These are phyloP conservation scores for Westerdykella aurantiaca DNA, from an alignment of 2,329 filamentous ascomycete genomes.

Conservation along the genomic window DNA sequence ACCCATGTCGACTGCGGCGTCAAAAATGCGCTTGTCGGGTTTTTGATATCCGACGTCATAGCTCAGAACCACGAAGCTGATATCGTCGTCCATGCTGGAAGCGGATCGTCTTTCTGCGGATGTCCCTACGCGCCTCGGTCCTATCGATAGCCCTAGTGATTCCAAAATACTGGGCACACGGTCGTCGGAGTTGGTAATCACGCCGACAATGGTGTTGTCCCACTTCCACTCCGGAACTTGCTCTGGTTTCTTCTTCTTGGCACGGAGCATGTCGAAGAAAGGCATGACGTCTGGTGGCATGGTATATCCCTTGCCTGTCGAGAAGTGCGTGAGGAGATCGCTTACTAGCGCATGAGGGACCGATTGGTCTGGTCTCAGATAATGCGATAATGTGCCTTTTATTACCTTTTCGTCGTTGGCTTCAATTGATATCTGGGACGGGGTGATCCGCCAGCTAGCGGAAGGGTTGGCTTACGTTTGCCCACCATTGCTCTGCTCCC, in stretches of 20 bases:
- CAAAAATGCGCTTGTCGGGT: slow-evolving; percentile 53
- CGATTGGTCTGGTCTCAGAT: slow-evolving; percentile 21
- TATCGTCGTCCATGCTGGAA: slow-evolving; percentile 25
- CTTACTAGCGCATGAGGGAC: slow-evolving; percentile 45
- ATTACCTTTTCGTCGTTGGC: slow-evolving; percentile 47
- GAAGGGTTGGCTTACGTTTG: slow-evolving; percentile 42
- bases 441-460: background rate
- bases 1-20: slow-evolving; percentile 47
- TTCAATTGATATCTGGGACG: slow-evolving; percentile 3
- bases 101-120: slow-evolving; percentile 16
- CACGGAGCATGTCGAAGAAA: slow-evolving; percentile 42
- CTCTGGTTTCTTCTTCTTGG: slow-evolving; percentile 5
- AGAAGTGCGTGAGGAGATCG: slow-evolving; percentile 49
- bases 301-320: slow-evolving; percentile 49
- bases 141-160: slow-evolving; percentile 49
- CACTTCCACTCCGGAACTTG: slow-evolving; percentile 27
- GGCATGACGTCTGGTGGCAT: slow-evolving; percentile 44
- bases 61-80: slow-evolving; percentile 57
- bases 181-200: slow-evolving; percentile 60
- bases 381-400: slow-evolving; percentile 40
- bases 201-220: slow-evolving; percentile 46
- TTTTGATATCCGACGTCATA: slow-evolving; percentile 60
- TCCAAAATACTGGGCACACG: slow-evolving; percentile 51
- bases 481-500: slow-evolving; percentile 55
- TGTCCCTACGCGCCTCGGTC: slow-evolving; percentile 12